Base-by-base conservation (phyloP, 371 early-diverging fungal species). In the Actinomucor elegans region DNA sequence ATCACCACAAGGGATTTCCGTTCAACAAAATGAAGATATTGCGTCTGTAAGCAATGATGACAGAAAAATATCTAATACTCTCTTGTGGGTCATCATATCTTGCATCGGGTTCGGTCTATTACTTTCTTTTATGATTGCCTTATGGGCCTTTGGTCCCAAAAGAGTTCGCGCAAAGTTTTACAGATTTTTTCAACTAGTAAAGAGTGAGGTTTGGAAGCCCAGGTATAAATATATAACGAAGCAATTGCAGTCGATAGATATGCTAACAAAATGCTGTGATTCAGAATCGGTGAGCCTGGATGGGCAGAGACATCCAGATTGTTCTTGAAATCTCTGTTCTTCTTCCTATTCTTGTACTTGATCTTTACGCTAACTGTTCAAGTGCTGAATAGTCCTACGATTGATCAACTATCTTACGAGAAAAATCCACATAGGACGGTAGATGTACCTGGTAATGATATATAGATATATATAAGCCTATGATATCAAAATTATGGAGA, bases 241-340 rank as follows among this genome's bases (percentile, higher is more conserved):
- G n/a, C n/a, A n/a, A n/a, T n/a, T n/a, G n/a, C n/a, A n/a, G n/a
- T n/a, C n/a, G n/a, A n/a, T n/a, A n/a, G n/a, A n/a, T n/a, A n/a
- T n/a, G n/a, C n/a, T n/a, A n/a, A n/a, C n/a, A n/a, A n/a, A n/a
- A 20, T 21, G 9, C 23, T 24, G 1, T 12, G 5, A 17, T 17
- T 20, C 35, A 55, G 64, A 33, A 24, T 59, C 18, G 64, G 64
- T 6, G 64, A 64, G 29, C 64, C 64, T 2, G 34, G 54, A 12
- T 64, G 64, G 64, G 55, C 59, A 38, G 64, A 64, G 23, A 34
- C 59, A 17, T 44, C 49, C 11, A 48, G 64, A 20, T 40, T 64
- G 14, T 21, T 55, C 12, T 38, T 55, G 1, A 53, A 58, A 23
- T 24, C 43, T 5, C 20, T 59, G 15, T 50, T 64, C 31, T 29